A percentile compares a stretch with the other conserved stretches of the same genome.
Evolutionary conservation across 345 rosid species (phyloP).

Genomic region (Salix viminalis): DNA sequence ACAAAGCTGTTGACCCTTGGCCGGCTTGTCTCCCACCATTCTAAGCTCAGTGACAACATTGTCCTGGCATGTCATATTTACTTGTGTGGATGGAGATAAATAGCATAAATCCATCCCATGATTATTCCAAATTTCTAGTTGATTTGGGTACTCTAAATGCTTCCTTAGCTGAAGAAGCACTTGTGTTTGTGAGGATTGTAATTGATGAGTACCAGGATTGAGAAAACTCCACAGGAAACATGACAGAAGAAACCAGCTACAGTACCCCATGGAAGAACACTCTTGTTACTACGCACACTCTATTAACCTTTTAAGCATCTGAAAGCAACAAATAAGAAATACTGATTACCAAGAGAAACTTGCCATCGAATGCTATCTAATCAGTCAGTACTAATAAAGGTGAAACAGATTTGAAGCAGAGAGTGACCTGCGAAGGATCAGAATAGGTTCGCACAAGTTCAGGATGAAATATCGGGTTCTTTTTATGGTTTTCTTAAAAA

Average conservation of each 20-base stretch:
- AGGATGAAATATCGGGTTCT: background rate
- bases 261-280: slow-evolving; percentile 36
- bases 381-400: background rate
- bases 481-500: background rate
- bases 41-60: slow-evolving; percentile 47
- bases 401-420: slow-evolving; percentile 5
- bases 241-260: slow-evolving; percentile 31
- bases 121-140: slow-evolving; percentile 60
- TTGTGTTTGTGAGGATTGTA: slow-evolving; percentile 70
- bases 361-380: background rate
- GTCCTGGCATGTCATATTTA: slow-evolving; percentile 60
- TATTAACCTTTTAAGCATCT: background rate
- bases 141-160: slow-evolving; percentile 63
- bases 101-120: slow-evolving; percentile 53
- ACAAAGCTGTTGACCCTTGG: slow-evolving; percentile 29
- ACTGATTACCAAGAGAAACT: background rate
- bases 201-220: slow-evolving; percentile 41
- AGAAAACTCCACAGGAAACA: slow-evolving; percentile 48
- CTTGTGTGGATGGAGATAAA: slow-evolving; percentile 35
- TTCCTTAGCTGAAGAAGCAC: slow-evolving; percentile 70
- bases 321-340: slow-evolving; percentile 3
- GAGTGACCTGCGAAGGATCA: background rate
- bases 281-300: background rate
- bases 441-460: background rate
- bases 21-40: slow-evolving; percentile 48